Conservation (phyloP, 768 basidiomycete genomes). For the Phanerochaete sordida region DNA sequence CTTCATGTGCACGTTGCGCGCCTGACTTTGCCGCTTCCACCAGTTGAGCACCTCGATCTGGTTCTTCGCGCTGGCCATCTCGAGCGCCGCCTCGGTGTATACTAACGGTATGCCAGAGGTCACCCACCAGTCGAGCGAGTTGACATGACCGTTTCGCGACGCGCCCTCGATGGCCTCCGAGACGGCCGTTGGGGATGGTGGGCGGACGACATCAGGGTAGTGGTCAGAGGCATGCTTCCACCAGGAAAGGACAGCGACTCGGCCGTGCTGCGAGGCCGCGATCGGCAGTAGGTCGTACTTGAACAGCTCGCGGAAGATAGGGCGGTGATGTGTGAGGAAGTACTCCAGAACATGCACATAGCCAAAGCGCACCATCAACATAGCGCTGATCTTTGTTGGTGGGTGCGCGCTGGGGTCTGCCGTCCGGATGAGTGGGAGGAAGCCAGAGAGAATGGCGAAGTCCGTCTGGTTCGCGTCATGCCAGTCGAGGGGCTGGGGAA, state of each 20-base stretch:
- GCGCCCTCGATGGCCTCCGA: constrained; percentile 76
- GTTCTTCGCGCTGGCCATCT: constrained; percentile 75
- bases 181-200: constrained; percentile 51
- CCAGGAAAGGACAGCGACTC: constrained; percentile 73
- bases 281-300: constrained; percentile 69
- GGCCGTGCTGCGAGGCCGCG: constrained; percentile 73
- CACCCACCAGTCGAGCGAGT: constrained; percentile 81
- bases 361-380: constrained; percentile 64
- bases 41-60: constrained; percentile 76
- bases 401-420: constrained; percentile 51
- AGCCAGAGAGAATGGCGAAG: constrained; percentile 66
- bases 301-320: constrained; percentile 63
- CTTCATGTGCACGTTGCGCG: constrained; percentile 58
- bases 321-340: constrained; percentile 60
- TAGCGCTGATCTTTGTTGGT: constrained; percentile 69
- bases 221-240: constrained; percentile 67
- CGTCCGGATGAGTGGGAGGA: constrained; percentile 56
- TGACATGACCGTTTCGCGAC: constrained; percentile 70
- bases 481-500: constrained; percentile 70
- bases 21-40: constrained; percentile 65
- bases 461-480: constrained; percentile 64
- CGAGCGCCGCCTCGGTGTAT: constrained; percentile 78
- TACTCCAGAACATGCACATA: constrained; percentile 76
- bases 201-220: constrained; percentile 55
- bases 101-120: constrained; percentile 60